A percentile compares a stretch with the other conserved stretches of the same genome.
Conservation (phyloP, 2,329 filamentous ascomycete genomes). For the Didymella lethalis region DNA sequence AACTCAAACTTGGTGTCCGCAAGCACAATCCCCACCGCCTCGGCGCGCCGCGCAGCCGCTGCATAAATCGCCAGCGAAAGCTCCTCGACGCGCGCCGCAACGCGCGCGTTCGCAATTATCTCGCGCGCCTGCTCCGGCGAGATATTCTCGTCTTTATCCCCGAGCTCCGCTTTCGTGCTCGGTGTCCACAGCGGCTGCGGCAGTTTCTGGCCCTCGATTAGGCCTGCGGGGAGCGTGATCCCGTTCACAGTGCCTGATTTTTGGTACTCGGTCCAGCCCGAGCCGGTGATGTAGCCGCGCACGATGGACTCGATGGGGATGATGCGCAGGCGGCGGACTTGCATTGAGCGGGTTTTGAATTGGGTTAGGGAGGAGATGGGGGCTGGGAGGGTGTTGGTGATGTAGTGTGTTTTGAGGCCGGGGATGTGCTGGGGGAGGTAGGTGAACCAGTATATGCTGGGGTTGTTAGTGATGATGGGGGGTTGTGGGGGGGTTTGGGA, state of each 20-base stretch:
- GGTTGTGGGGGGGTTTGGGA: neutral
- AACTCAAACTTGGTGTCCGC: conserved; percentile 83
- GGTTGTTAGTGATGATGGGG: conserved; percentile 2
- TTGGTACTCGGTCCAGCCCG: conserved; percentile 81
- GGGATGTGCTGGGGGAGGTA: conserved; percentile 66
- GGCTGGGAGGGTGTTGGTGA: conserved; percentile 65
- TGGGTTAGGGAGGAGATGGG: conserved; percentile 53
- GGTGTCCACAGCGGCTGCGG: conserved; percentile 78
- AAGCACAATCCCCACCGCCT: conserved; percentile 74
- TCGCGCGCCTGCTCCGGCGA: conserved; percentile 66
- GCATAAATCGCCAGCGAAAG: conserved; percentile 71
- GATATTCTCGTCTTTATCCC: conserved; percentile 87
- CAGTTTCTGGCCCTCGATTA: conserved; percentile 75
- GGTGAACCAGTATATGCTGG: conserved; percentile 69
- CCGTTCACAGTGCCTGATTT: conserved; percentile 80
- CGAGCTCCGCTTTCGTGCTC: conserved; percentile 82
- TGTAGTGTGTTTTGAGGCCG: conserved; percentile 68
- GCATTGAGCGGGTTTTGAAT: conserved; percentile 73
- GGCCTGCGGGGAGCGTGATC: conserved; percentile 70
- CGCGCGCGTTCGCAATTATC: conserved; percentile 68
- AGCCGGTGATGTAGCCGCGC: conserved; percentile 88
- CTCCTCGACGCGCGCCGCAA: conserved; percentile 71
- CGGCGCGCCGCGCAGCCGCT: conserved; percentile 69
- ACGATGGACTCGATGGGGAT: conserved; percentile 85
- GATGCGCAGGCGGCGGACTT: conserved; percentile 75